Percentiles rank a stretch among this genome's conserved stretches.
Conservation (phyloP, 805 yeast species). For the Komagataella pseudopastoris region DNA sequence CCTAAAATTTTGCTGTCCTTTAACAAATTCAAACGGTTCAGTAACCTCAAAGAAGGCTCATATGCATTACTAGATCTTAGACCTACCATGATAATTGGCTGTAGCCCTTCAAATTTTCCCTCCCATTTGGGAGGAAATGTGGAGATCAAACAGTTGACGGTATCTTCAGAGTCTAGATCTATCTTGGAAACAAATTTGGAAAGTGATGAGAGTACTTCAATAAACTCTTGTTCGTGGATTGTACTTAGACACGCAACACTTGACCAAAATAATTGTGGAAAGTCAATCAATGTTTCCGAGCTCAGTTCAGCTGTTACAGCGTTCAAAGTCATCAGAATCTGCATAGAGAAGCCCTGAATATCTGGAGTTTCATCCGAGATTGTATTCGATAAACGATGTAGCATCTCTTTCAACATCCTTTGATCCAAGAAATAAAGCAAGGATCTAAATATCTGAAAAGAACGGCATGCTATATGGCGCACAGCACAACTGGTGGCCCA, state of each 20-base stretch:
- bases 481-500: constrained; percentile 99
- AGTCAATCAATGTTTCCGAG: constrained; percentile 64
- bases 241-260: constrained; percentile 85
- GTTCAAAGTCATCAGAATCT: constrained; percentile 88
- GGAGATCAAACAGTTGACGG: constrained; percentile 68
- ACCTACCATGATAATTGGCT: constrained; percentile 68
- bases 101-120: constrained; percentile 83
- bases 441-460: constrained; percentile 86
- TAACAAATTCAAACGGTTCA: constrained; percentile 57
- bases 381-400: constrained; percentile 85
- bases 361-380: constrained; percentile 81
- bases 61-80: constrained; percentile 69
- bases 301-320: constrained; percentile 82
- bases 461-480: constrained; percentile 90
- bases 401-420: constrained; percentile 83
- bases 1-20: constrained; percentile 71
- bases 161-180: constrained; percentile 74
- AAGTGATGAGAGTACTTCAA: constrained; percentile 73
- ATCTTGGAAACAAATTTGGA: constrained; percentile 77
- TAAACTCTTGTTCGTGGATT: constrained; percentile 83
- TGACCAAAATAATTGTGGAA: constrained; percentile 93
- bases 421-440: constrained; percentile 72
- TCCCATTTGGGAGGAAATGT: constrained; percentile 96
- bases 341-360: constrained; percentile 95
- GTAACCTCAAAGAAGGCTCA: constrained; percentile 59